Percentiles rank a stretch among this genome's conserved stretches.
Evolutionary conservation across 73 alveolate species (phyloP).

Genomic region (Paraurostyla sp.): DNA sequence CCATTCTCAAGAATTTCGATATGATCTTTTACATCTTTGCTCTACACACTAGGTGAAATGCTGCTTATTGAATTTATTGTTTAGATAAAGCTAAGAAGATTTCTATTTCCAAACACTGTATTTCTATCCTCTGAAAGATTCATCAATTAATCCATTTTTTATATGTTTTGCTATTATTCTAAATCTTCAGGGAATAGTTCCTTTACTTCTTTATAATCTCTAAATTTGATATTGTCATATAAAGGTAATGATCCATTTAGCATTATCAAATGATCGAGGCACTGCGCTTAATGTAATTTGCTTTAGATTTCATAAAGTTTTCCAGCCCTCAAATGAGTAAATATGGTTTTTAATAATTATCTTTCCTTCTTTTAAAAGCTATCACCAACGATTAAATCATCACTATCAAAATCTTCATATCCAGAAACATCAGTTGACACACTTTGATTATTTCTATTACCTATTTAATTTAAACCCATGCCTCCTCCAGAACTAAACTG

Average conservation of each 20-base stretch:
- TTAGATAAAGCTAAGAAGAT: not conserved
- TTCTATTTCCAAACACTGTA: slow-evolving; percentile 12
- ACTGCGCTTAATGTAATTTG: not conserved
- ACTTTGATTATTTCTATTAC: too few species aligned
- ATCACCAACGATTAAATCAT: not conserved
- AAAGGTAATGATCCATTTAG: slow-evolving; percentile 1
- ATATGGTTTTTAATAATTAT: not conserved
- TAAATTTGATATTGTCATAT: not conserved
- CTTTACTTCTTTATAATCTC: not conserved
- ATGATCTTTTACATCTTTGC: not conserved
- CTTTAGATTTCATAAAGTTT: not conserved
- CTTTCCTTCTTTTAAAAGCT: not conserved
- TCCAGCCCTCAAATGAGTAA: slow-evolving; percentile 1
- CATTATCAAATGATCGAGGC: slow-evolving; percentile 8
- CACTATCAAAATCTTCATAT: slow-evolving; percentile 23
- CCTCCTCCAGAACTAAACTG: too few species aligned
- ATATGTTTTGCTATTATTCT: not conserved
- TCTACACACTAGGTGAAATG: too few species aligned
- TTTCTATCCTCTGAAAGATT: not conserved
- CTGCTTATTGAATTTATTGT: not conserved
- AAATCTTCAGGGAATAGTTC: not conserved
- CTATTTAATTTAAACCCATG: too few species aligned
- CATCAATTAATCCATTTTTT: not conserved
- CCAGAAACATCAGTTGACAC: slow-evolving; percentile 24
- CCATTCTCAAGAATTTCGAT: slow-evolving; percentile 11